Evolutionary conservation across 768 basidiomycete genomes (phyloP).

Genomic region (Rhizopogon rudus): DNA sequence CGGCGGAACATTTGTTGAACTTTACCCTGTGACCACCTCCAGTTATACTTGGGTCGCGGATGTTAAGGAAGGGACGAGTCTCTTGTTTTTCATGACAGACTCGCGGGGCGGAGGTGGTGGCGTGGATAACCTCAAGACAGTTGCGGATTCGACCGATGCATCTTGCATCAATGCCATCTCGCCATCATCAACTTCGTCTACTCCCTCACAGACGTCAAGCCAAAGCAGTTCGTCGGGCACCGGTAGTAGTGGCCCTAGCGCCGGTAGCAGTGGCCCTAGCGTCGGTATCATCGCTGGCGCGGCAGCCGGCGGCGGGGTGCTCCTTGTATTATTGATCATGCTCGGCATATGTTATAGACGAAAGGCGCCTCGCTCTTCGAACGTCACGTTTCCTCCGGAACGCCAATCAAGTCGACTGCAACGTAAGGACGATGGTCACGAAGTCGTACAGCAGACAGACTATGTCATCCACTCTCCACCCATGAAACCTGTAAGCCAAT

Average conservation of each 20-base stretch:
- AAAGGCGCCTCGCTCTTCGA: slow-evolving; percentile 15
- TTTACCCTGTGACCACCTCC: slow-evolving; percentile 28
- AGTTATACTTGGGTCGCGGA: slow-evolving; percentile 50
- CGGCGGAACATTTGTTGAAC: slow-evolving; percentile 44
- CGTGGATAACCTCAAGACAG: slow-evolving; percentile 44
- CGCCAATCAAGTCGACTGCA: slow-evolving; percentile 26
- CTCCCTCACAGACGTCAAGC: slow-evolving; percentile 18
- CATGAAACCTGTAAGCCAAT: background rate
- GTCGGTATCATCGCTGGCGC: slow-evolving; percentile 44
- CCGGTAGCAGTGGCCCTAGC: slow-evolving; percentile 29
- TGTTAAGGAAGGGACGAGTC: slow-evolving; percentile 51
- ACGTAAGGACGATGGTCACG: slow-evolving; percentile 32
- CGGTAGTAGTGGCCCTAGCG: slow-evolving; percentile 32
- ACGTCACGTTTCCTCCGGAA: slow-evolving; percentile 22
- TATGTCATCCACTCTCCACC: slow-evolving; percentile 11
- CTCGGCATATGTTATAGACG: slow-evolving; percentile 42
- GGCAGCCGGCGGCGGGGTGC: slow-evolving; percentile 48
- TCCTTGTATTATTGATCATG: slow-evolving; percentile 45
- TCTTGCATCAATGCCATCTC: slow-evolving; percentile 51
- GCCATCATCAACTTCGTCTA: slow-evolving; percentile 40
- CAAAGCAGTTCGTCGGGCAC: background rate
- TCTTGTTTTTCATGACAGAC: slow-evolving; percentile 56
- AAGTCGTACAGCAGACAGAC: slow-evolving; percentile 17
- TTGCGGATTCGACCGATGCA: slow-evolving; percentile 46
- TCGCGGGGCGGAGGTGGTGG: slow-evolving; percentile 50